Base-by-base conservation (phyloP, 2,329 filamentous ascomycete genomes). In the Trematosphaeria pertusa region DNA sequence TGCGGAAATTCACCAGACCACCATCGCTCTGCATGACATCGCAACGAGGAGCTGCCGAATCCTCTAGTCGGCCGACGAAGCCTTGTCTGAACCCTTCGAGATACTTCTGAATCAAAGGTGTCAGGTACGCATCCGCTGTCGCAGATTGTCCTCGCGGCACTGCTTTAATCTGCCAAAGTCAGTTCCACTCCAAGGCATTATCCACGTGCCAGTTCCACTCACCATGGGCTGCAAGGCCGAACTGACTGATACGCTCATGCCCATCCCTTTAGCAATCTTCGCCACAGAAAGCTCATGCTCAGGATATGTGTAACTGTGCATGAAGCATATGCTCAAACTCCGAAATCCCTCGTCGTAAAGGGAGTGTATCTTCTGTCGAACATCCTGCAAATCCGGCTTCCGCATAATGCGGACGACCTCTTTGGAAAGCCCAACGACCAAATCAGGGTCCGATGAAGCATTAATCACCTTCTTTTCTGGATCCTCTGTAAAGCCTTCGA, bases 11-110 rank as follows among this genome's bases (percentile, higher is more conserved):
- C 14, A 58, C 61, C 3, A 70, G 50, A 12, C 64, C 66, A 4
- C 69, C 69, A 42, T 93, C 88, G 14, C 86, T 90, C 69, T 94
- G 89, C 90, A 95, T 95, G 55, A 96, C 95, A 66, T 96, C 90
- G 71, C 90, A 95, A 50, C 90, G 79, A 4, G 89, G 87, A 3
- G 86, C 87, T 58, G 79, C 85, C 5, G 75, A 67, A 0, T 84
- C 86, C 87, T 46, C 37, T n/a, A 42, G 33, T 5, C 37, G 24
- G 14, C 22, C 19, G 6, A 30, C 21, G 32, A 45, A 87, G 9
- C n/a, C n/a, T n/a, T n/a, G n/a, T n/a, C n/a, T n/a, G n/a, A n/a
- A n/a, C n/a, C 89, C 89, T 43, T 83, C 80, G 56, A 96, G 79
- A 61, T 91, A 91, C 64, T 86, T 86, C 61, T 84, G 84, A 59